Evolutionary conservation across 2,329 filamentous ascomycete genomes (phyloP).

Genomic region (Exophiala mesophila): DNA sequence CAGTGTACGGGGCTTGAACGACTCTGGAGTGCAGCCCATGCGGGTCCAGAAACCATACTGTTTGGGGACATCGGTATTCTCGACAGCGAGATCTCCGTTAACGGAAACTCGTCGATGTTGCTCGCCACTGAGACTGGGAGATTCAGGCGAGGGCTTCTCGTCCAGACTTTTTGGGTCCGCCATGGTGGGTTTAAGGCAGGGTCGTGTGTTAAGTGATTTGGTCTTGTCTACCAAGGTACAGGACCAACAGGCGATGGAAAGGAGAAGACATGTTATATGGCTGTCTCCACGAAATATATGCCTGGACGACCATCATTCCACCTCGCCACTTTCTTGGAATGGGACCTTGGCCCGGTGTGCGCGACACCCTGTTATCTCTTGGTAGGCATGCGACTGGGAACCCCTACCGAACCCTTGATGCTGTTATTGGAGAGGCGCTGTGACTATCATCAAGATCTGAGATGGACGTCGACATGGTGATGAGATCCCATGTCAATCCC

Average conservation of each 20-base stretch:
- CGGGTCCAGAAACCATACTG: conserved; percentile 34
- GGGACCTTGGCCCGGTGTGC: background rate
- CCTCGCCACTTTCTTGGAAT: conserved; percentile 1
- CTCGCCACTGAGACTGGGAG: background rate
- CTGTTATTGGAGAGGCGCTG: background rate
- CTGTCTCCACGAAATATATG: background rate
- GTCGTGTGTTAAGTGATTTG: background rate
- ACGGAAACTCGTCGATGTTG: background rate
- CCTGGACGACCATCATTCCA: background rate
- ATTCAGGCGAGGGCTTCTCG: conserved; percentile 1
- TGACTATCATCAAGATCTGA: background rate
- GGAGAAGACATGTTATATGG: background rate
- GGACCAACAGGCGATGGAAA: background rate
- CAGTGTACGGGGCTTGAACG: conserved; percentile 34
- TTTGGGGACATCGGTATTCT: background rate
- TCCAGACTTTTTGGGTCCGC: background rate
- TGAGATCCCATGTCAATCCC: background rate
- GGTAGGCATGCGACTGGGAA: background rate
- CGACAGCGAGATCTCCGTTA: background rate
- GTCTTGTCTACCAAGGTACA: background rate
- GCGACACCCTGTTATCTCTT: background rate
- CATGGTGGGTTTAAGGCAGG: too few species aligned
- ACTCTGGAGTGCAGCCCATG: conserved; percentile 36
- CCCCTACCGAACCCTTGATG: background rate
- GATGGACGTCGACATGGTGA: background rate